Conservation (phyloP, 495 filamentous ascomycete genomes). For the Hyaloscypha variabilis region DNA sequence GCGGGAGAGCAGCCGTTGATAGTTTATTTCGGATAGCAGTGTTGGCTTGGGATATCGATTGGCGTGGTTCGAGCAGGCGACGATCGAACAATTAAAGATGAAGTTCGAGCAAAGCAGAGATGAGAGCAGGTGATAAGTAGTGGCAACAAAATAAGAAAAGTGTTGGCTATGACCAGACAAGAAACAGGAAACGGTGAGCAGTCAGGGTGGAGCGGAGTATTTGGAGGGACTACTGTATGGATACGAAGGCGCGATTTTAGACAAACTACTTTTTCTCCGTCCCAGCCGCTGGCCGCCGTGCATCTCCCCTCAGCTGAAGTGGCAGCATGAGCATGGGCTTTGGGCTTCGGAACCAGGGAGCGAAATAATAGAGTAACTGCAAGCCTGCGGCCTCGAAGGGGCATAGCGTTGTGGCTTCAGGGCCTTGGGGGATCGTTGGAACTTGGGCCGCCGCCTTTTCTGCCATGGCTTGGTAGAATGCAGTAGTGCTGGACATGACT, state of each 20-base stretch:
- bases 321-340: not conserved
- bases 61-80: not conserved
- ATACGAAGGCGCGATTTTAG: not conserved
- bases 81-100: not conserved
- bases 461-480: not conserved
- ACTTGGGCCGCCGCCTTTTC: not conserved
- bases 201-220: not conserved
- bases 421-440: no score
- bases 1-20: not conserved
- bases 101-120: not conserved
- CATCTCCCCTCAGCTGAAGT: not conserved
- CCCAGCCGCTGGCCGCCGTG: not conserved
- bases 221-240: not conserved
- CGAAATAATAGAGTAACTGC: not conserved
- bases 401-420: not conserved
- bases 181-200: no score
- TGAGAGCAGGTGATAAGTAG: not conserved
- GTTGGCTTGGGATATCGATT: not conserved
- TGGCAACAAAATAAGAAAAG: not conserved
- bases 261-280: not conserved
- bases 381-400: conserved; percentile 1
- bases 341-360: not conserved
- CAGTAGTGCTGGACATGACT: no score
- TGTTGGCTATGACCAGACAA: not conserved
- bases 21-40: not conserved